phyloP scores from a whole-genome alignment of 2,329 filamentous ascomycete genomes.

The Nectriaceae sp. region DNA sequence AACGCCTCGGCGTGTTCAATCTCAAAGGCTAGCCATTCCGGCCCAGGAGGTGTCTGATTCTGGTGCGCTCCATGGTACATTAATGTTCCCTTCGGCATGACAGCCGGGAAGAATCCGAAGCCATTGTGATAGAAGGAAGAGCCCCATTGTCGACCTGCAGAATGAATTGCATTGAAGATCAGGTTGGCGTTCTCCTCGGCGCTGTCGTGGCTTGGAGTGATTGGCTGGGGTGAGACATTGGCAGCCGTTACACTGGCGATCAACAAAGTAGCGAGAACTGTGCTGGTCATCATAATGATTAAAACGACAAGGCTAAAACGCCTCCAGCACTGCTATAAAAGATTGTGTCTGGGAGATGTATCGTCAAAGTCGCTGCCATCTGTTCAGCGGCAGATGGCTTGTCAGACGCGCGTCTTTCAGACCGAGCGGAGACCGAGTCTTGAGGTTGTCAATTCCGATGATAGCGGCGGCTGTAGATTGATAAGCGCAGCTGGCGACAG shows the following conservation, averaged over 20 bases:
- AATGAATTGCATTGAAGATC: conserved; percentile 74
- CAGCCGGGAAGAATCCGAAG: conserved; percentile 69
- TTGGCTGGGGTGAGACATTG: conserved; percentile 12
- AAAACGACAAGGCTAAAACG: too few species aligned
- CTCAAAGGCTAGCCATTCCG: conserved; percentile 77
- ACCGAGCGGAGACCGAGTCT: neutral
- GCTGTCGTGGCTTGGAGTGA: conserved; percentile 39
- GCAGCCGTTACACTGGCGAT: conserved; percentile 4
- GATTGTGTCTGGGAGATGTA: too few species aligned
- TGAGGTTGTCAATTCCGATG: conserved; percentile 3
- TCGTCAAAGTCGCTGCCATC: too few species aligned
- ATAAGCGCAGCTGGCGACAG: conserved; percentile 12
- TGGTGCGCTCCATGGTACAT: conserved; percentile 65
- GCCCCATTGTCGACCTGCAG: conserved; percentile 74
- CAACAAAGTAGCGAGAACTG: neutral
- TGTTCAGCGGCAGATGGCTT: too few species aligned
- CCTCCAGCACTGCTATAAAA: too few species aligned
- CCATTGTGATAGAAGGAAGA: conserved; percentile 75
- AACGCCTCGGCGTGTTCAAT: conserved; percentile 72
- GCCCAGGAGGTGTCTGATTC: conserved; percentile 48
- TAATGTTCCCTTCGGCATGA: conserved; percentile 63
- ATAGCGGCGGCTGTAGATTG: conserved; percentile 16
- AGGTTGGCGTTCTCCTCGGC: conserved; percentile 57
- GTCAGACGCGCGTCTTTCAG: conserved; percentile 1
- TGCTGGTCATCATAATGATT: neutral